These are phyloP conservation scores for Plasmodium inui DNA, from an alignment of 169 alveolate genomes.

Conservation along the genomic window DNA sequence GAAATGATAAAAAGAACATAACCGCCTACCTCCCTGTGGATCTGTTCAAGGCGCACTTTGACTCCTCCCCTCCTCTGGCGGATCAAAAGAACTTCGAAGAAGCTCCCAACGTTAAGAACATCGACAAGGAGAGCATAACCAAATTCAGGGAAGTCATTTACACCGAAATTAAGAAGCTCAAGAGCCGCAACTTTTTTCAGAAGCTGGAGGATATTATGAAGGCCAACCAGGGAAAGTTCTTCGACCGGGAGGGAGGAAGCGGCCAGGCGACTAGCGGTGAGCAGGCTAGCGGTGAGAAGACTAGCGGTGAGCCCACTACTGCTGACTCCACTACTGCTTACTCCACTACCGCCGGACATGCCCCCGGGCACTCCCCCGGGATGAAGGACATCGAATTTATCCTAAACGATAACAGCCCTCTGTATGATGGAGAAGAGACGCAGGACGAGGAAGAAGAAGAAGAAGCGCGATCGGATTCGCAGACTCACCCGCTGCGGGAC, in stretches of 20 bases:
- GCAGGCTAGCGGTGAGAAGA: background rate
- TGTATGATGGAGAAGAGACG: constrained; percentile 19
- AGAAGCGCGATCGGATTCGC: background rate
- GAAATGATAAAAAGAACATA: constrained; percentile 65
- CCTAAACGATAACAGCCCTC: constrained; percentile 14
- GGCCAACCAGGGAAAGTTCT: constrained; percentile 41
- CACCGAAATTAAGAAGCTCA: constrained; percentile 69
- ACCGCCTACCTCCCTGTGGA: constrained; percentile 60
- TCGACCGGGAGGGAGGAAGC: constrained; percentile 9
- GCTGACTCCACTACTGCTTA: background rate
- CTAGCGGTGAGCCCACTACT: background rate
- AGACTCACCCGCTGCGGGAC: background rate
- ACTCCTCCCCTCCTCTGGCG: background rate
- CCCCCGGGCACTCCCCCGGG: background rate
- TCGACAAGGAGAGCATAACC: constrained; percentile 44
- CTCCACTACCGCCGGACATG: background rate
- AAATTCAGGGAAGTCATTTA: constrained; percentile 64
- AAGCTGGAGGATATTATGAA: constrained; percentile 23
- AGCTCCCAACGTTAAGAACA: constrained; percentile 15
- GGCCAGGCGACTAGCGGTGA: background rate
- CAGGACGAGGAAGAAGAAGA: background rate
- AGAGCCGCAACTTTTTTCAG: constrained; percentile 13
- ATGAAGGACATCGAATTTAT: constrained; percentile 46
- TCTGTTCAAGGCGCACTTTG: constrained; percentile 44
- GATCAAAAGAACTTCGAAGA: constrained; percentile 3